Evolutionary conservation across 1,284 basidiomycete species (phyloP), one percentile per base, ranked within the genome.

Genomic region (Tetrapyrgos nigripes): DNA sequence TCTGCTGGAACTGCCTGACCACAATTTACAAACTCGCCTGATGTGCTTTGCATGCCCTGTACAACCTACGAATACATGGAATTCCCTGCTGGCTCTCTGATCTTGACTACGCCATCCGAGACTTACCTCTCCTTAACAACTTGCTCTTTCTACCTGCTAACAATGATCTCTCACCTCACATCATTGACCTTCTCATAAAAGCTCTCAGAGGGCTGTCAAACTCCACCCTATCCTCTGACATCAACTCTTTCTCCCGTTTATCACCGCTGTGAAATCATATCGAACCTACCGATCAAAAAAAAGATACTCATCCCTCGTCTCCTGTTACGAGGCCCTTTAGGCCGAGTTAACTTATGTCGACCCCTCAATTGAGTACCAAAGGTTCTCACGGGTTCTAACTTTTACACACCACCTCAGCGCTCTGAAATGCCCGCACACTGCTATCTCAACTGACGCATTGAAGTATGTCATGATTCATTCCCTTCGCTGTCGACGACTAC

Each of bases 21-120:
- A 33, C n/a, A n/a, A n/a, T n/a, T n/a, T 33, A 29, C 14, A 4
- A 49, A 6, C n/a, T 50, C 9, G 54, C 58, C 2, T 26, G 55
- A 3, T 13, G 13, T 5, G 44, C 37, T n/a, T 14, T 19, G 31
- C 17, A 46, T 28, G 33, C 26, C 11, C 14, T 33, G 14, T 33
- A 33, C 31, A 33, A 33, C 14, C 27, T 54, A 29, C 27, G 40
- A 6, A 11, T 27, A 2, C 11, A 4, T 9, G 43, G 43, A 10
- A 19, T 27, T 5, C 24, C 23, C 1, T 57, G 37, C n/a, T 57
- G 56, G 56, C 17, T 57, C 2, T 19, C 19, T 13, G 56, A 57
- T 17, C 35, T 57, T 0, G 50, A 57, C 29, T 46, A 40, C 4
- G 50, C 40, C 19, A 44, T 58, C 17, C 21, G 26, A 1, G 10